Percentiles rank a stretch among this genome's conserved stretches.
phyloP scores from a whole-genome alignment of 1,284 basidiomycete species.

The Coniferiporia sulphurascens region DNA sequence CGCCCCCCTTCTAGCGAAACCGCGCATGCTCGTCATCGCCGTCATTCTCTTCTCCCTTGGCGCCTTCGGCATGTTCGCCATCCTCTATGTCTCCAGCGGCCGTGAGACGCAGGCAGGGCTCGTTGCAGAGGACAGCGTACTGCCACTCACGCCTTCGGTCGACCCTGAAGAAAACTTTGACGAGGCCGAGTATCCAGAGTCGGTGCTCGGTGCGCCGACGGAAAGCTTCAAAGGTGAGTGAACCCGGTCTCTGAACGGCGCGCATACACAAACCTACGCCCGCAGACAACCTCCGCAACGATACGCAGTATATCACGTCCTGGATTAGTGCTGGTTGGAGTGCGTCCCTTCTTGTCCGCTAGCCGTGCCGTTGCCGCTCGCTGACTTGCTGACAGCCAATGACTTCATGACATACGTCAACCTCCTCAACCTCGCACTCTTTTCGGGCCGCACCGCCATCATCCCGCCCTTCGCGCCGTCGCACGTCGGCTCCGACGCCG shows the following conservation, averaged over 20 bases:
- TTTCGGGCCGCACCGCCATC: slow-evolving; percentile 62
- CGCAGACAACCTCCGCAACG: slow-evolving; percentile 49
- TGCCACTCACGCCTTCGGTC: not conserved
- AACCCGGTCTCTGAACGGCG: not conserved
- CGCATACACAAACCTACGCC: not conserved
- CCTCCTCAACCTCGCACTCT: slow-evolving; percentile 57
- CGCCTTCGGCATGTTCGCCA: slow-evolving; percentile 3
- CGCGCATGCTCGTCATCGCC: slow-evolving; percentile 5
- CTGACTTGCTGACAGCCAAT: slow-evolving; percentile 20
- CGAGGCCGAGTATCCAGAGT: slow-evolving; percentile 28
- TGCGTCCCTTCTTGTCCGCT: slow-evolving; percentile 24
- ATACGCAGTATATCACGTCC: slow-evolving; percentile 60
- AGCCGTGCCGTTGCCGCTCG: not conserved
- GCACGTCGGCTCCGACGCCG: slow-evolving; percentile 48
- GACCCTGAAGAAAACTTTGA: not conserved
- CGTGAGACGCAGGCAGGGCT: not conserved
- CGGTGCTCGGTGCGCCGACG: slow-evolving; percentile 46
- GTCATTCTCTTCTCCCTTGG: slow-evolving; percentile 3
- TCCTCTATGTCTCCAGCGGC: slow-evolving; percentile 8
- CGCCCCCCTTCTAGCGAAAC: not conserved
- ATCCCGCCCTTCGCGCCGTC: slow-evolving; percentile 61
- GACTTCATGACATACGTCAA: slow-evolving; percentile 45
- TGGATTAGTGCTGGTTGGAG: slow-evolving; percentile 72
- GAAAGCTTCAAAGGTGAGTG: slow-evolving; percentile 35
- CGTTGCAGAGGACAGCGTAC: not conserved